Evolutionary conservation across 352 stramenopile species (phyloP).

Genomic region (Pythium plurisporium): DNA sequence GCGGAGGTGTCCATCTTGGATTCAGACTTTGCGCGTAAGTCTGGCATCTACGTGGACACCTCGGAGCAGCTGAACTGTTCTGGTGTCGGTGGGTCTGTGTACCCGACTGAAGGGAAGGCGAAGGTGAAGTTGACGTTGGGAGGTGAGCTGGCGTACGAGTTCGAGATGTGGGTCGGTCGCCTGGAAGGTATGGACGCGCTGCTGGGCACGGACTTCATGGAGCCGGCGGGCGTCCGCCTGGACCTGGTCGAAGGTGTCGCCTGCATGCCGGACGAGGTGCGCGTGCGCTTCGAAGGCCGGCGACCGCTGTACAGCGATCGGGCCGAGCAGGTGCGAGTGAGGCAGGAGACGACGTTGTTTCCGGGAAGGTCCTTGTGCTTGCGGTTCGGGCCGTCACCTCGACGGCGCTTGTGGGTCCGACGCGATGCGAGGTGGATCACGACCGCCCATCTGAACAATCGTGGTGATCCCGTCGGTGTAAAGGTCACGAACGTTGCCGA

Average conservation of each 20-base stretch:
- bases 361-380: neutral
- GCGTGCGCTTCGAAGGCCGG: conserved; percentile 2
- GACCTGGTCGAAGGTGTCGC: conserved; percentile 14
- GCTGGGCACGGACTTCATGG: conserved; percentile 16
- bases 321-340: conserved; percentile 1
- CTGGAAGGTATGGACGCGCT: conserved; percentile 1
- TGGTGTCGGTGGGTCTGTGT: conserved; percentile 5
- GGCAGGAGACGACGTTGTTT: neutral
- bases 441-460: neutral
- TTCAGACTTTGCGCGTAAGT: conserved; percentile 17
- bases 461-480: neutral
- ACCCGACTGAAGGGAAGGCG: neutral
- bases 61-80: neutral
- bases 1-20: conserved; percentile 17
- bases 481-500: conserved; percentile 8
- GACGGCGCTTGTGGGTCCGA: conserved; percentile 9
- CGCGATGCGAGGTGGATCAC: neutral
- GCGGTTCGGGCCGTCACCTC: neutral
- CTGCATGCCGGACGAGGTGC: conserved; percentile 5
- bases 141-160: conserved; percentile 13
- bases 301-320: conserved; percentile 10
- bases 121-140: conserved; percentile 14
- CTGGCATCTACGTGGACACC: conserved; percentile 3
- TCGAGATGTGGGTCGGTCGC: conserved; percentile 1
- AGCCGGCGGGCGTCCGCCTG: conserved; percentile 10